phyloP scores from a whole-genome alignment of 2,329 filamentous ascomycete genomes.

The Chrysoporthe austroafricana region DNA sequence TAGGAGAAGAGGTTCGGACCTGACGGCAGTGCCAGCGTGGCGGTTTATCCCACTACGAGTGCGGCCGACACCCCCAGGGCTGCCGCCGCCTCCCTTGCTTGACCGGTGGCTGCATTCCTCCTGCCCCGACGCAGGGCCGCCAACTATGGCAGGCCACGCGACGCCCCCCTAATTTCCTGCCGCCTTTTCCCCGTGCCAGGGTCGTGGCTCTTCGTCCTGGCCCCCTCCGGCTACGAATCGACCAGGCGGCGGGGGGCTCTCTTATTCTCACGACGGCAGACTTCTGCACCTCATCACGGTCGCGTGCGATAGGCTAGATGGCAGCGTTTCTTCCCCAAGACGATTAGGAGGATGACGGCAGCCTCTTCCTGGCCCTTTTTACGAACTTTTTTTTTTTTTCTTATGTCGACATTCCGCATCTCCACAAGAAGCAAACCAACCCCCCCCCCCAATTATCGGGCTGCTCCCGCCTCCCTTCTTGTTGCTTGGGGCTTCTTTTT shows the following conservation, averaged over 20 bases:
- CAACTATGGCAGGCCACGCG: not conserved
- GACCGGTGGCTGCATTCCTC: conserved; percentile 2
- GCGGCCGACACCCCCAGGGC: conserved; percentile 9
- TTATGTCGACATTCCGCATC: conserved; percentile 15
- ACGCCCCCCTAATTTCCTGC: not conserved
- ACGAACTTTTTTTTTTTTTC: conserved; percentile 16
- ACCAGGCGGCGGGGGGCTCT: not conserved
- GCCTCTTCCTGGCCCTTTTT: conserved; percentile 4
- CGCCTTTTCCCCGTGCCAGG: too few species aligned
- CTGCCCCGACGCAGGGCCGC: not conserved
- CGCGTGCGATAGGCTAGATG: not conserved
- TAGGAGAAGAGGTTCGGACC: conserved; percentile 34
- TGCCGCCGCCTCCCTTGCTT: conserved; percentile 17
- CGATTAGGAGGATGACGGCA: not conserved
- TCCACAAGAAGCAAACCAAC: too few species aligned
- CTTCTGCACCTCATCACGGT: not conserved
- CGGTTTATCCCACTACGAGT: conserved; percentile 11
- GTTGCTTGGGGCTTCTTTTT: conserved; percentile 17
- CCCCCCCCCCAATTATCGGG: too few species aligned
- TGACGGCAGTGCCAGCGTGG: conserved; percentile 11
- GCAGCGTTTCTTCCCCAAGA: conserved; percentile 6
- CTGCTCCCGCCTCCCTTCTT: not conserved
- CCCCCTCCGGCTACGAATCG: not conserved
- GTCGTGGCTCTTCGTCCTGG: not conserved
- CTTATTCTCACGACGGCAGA: not conserved